Base-by-base conservation (phyloP, 768 basidiomycete species). In the Pisolithus albus region DNA sequence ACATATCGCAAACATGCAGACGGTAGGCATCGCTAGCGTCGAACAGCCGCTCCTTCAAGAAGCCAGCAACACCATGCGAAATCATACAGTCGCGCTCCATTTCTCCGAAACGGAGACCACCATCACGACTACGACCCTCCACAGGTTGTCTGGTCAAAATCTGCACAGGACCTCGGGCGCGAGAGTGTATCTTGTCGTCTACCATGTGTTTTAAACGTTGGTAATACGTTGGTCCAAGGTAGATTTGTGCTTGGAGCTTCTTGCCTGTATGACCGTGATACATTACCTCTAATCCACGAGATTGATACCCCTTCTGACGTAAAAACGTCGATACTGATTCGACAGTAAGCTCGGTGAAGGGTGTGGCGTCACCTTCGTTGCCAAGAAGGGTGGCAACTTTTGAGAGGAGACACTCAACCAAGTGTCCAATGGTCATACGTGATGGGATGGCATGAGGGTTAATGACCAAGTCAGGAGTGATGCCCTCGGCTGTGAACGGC, bases 81-180 rank as follows among this genome's bases (percentile, higher is more conserved):
- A 99, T 95, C 96, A 99, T 99, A 68, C 96, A 98, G 81, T 97
- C 95, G 68, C 92, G 90, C 66, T 99, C 96, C 96, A 99, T 99
- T 79, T 99, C 96, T 77, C 96, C 96, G 77, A 99, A 99, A 63
- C 96, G 92, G 56, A 99, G 73, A 69, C 96, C 96, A 76, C 96
- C 96, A 64, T 98, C 96, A 72, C 96, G 82, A 80, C 89, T 92
- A 70, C 96, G 81, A 80, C 96, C 96, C 66, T 99, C 96, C 15
- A 99, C 96, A 11, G 96, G 96, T 64, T 99, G 96, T 46, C 96
- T 75, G 30, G 95, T 99, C 61, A 99, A 70, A 61, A 98, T 99
- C 68, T 99, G 96, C 8, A 99, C 91, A 5, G 96, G 96, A 13
- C 96, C 96, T 68, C 96, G 73, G 18, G 96, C 96, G 51, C 96